Evolutionary conservation across 768 basidiomycete species (phyloP), one percentile per base, ranked within the genome.

Genomic region (Boletus subparvulus): DNA sequence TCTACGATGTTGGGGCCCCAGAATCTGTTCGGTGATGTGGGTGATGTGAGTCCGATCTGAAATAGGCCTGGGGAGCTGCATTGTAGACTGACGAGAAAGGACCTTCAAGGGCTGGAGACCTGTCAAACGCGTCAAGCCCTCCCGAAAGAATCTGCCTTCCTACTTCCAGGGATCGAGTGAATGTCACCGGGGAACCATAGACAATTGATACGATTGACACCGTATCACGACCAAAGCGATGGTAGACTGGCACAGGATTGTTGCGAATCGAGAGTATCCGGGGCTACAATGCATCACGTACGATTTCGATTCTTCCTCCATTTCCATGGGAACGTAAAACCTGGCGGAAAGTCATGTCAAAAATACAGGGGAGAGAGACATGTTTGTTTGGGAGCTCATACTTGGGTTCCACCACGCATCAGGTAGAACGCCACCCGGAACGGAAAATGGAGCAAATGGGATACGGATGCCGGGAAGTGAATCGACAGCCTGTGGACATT

Each of bases 1-100:
- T 59, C 48, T 8, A 63, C 33, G 21, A 66, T 39, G 32, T 55
- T 65, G 11, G 64, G 64, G 40, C 64, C 64, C 64, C 64, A 65
- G 24, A 52, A 65, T 36, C 64, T 65, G 28, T 47, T 42, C 19
- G 4, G 14, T 28, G 6, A 28, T 28, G 26, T 28, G 21, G 21
- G 21, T 21, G 19, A 39, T 10, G 0, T 12, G 35, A 33, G 32
- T 33, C 2, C 32, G 11, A 33, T 33, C 32, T 11, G 2, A 28
- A 13, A 14, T 9, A 30, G 8, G 30, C 17, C 21, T 35, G 0
- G 11, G 3, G 4, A 26, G 12, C 33, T 26, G 6, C 5, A 16
- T 8, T 9, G 19, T 35, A 30, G 39, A 55, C 56, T 57, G 21
- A 57, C 56, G 24, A 26, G 39, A 57, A 37, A 28, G 28, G 39